These are phyloP conservation scores for Boletellus sp. DNA, from an alignment of 768 basidiomycete species.

Conservation along the genomic window DNA sequence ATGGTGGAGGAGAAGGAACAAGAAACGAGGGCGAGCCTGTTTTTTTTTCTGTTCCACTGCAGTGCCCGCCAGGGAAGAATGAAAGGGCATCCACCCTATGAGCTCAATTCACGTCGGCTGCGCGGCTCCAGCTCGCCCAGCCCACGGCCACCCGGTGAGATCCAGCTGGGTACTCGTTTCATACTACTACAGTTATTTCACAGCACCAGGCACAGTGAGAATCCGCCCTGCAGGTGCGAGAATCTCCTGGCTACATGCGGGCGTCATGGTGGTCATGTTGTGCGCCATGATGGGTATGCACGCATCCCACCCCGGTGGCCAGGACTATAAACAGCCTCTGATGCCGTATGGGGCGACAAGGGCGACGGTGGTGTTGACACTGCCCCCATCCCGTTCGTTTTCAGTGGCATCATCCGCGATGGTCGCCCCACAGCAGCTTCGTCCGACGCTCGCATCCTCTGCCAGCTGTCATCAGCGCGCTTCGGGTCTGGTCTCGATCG, in stretches of 20 bases:
- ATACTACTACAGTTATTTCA: too few species aligned
- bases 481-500: neutral
- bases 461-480: slow-evolving; percentile 2
- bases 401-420: too few species aligned
- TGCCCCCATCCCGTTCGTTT: neutral
- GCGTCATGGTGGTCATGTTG: neutral
- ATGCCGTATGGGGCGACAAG: slow-evolving; percentile 2
- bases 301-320: neutral
- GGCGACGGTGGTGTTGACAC: slow-evolving; percentile 5
- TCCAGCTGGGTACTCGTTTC: neutral
- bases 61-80: too few species aligned
- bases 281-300: neutral
- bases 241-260: slow-evolving; percentile 11
- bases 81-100: too few species aligned
- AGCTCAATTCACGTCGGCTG: slow-evolving; percentile 1
- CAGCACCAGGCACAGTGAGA: neutral
- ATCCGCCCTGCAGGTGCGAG: neutral
- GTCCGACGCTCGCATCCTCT: slow-evolving; percentile 4
- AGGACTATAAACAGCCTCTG: neutral
- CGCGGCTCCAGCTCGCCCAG: slow-evolving; percentile 9
- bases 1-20: slow-evolving; percentile 13
- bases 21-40: neutral
- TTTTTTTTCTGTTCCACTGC: slow-evolving; percentile 8
- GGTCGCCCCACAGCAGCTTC: too few species aligned
- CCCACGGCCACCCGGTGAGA: slow-evolving; percentile 5